These are phyloP conservation scores for Blastomyces parvus DNA, from an alignment of 2,329 filamentous ascomycete genomes.

Conservation along the genomic window DNA sequence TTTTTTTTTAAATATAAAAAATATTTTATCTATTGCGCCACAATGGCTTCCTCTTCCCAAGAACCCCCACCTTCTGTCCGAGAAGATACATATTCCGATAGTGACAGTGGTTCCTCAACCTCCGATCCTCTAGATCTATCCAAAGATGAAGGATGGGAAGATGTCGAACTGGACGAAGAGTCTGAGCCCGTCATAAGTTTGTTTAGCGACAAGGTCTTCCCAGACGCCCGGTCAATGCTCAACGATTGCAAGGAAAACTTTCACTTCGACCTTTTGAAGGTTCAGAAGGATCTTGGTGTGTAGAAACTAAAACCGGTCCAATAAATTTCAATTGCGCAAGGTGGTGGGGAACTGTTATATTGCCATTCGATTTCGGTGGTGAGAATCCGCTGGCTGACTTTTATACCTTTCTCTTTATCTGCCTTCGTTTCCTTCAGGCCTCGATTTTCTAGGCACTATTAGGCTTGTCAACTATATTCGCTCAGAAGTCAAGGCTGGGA, in stretches of 20 bases:
- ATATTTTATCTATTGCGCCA: constrained; percentile 11
- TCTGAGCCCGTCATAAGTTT: constrained; percentile 57
- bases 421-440: constrained; percentile 31
- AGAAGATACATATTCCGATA: constrained; percentile 13
- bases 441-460: constrained; percentile 65
- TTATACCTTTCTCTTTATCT: constrained; percentile 19
- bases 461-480: constrained; percentile 63
- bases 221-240: constrained; percentile 56
- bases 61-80: neutral
- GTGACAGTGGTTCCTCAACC: constrained; percentile 17
- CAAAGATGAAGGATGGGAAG: constrained; percentile 47
- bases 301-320: constrained; percentile 17
- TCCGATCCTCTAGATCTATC: constrained; percentile 35
- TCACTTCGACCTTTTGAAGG: constrained; percentile 56
- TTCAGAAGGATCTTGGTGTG: constrained; percentile 45
- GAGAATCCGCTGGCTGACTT: constrained; percentile 13
- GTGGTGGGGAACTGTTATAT: constrained; percentile 11
- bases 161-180: constrained; percentile 54
- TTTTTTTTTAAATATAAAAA: too few relatives aligned
- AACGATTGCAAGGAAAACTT: constrained; percentile 57
- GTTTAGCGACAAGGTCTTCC: constrained; percentile 57
- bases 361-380: constrained; percentile 18
- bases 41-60: neutral
- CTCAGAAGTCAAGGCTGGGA: constrained; percentile 39
- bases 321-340: neutral